Evolutionary conservation across 306 rosid species (phyloP).

Genomic region (Corylus americana): DNA sequence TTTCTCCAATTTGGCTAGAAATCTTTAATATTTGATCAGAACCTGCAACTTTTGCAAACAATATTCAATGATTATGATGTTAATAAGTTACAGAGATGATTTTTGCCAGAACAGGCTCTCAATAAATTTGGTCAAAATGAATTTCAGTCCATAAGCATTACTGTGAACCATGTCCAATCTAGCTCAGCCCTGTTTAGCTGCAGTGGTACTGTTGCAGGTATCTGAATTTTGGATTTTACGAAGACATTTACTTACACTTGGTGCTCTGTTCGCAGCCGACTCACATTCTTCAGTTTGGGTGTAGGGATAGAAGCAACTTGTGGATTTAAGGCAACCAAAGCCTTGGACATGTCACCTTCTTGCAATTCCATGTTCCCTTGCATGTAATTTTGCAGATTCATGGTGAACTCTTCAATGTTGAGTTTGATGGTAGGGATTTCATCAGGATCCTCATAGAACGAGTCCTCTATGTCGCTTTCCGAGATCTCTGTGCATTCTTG

Average conservation of each 20-base stretch:
- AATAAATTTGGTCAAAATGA: not conserved
- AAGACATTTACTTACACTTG: slow-evolving; percentile 67
- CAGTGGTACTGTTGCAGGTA: slow-evolving; percentile 10
- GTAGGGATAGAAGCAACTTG: slow-evolving; percentile 64
- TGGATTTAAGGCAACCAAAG: slow-evolving; percentile 70
- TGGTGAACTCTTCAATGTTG: slow-evolving; percentile 44
- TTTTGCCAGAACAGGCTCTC: slow-evolving; percentile 17
- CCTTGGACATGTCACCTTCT: slow-evolving; percentile 75
- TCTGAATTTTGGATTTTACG: not conserved
- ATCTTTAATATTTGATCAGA: slow-evolving; percentile 4
- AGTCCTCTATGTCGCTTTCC: slow-evolving; percentile 82
- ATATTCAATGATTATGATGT: slow-evolving; percentile 7
- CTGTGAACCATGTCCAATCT: not conserved
- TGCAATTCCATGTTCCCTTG: slow-evolving; percentile 50
- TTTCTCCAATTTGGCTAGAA: not conserved
- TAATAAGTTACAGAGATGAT: not conserved
- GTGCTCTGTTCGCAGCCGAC: slow-evolving; percentile 91
- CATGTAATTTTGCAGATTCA: slow-evolving; percentile 43
- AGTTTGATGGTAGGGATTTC: slow-evolving; percentile 59
- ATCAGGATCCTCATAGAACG: slow-evolving; percentile 59
- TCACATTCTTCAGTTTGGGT: slow-evolving; percentile 76
- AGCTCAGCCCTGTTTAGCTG: slow-evolving; percentile 3
- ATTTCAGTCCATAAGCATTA: slow-evolving; percentile 4
- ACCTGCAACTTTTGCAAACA: slow-evolving; percentile 15
- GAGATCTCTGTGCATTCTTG: slow-evolving; percentile 47